Evolutionary conservation across 1,284 basidiomycete genomes (phyloP).

Genomic region (Flammula alnicola): DNA sequence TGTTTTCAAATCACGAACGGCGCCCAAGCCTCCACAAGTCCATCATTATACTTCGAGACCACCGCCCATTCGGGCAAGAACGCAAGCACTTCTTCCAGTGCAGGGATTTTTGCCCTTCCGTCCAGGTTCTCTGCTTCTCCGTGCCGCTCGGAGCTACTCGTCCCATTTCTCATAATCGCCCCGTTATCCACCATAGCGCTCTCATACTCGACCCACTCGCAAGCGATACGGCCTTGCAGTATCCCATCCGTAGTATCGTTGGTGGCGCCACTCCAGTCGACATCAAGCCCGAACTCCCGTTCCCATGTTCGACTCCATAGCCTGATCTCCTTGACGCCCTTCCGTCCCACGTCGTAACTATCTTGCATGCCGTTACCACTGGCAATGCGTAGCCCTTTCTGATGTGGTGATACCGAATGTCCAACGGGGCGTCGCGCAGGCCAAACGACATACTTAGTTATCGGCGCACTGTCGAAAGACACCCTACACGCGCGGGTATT

Average conservation of each 20-base stretch:
- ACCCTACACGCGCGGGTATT: conserved; percentile 71
- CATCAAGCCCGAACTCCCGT: conserved; percentile 57
- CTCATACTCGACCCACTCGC: conserved; percentile 23
- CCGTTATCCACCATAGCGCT: conserved; percentile 51
- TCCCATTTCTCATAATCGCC: conserved; percentile 6
- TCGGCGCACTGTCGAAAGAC: conserved; percentile 55
- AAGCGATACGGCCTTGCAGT: conserved; percentile 20
- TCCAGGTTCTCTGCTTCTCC: conserved; percentile 23
- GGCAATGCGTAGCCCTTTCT: conserved; percentile 9
- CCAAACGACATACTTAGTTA: conserved; percentile 48
- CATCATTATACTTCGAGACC: conserved; percentile 60
- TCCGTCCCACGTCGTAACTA: conserved; percentile 46
- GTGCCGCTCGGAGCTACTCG: conserved; percentile 5
- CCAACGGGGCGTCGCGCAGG: conserved; percentile 14
- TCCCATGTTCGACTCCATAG: conserved; percentile 78
- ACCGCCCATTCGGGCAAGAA: conserved; percentile 74
- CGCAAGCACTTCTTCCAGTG: conserved; percentile 67
- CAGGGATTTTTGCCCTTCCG: conserved; percentile 56
- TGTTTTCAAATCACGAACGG: conserved; percentile 27
- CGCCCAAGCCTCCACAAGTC: conserved; percentile 56
- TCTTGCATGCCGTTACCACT: conserved; percentile 42
- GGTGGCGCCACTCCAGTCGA: conserved; percentile 20
- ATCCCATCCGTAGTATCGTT: background rate
- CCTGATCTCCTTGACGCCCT: conserved; percentile 50
- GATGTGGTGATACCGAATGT: background rate